Percentiles rank a stretch among this genome's conserved stretches.
These are phyloP conservation scores for Cladorrhinum sp. DNA, from an alignment of 2,329 filamentous ascomycete genomes.

Conservation along the genomic window DNA sequence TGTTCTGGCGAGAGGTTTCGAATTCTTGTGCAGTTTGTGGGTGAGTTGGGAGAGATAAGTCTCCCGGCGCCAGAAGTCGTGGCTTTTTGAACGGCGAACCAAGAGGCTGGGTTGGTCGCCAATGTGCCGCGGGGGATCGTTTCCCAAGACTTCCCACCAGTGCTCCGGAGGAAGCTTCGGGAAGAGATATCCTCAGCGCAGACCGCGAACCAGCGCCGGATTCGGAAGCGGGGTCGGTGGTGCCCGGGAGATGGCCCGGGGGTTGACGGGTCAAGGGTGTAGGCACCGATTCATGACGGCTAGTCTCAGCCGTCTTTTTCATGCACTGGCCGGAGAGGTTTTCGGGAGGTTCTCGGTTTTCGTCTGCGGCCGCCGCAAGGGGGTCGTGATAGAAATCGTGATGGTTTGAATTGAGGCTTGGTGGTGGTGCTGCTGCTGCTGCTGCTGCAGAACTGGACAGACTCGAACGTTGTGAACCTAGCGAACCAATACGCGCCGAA, in stretches of 20 bases:
- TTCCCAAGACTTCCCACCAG: conserved; percentile 27
- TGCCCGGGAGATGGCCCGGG: conserved; percentile 6
- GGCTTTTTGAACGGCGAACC: conserved; percentile 43
- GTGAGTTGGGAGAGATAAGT: conserved; percentile 41
- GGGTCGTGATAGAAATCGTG: conserved; percentile 7
- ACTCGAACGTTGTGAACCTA: conserved; percentile 3
- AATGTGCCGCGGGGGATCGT: conserved; percentile 30
- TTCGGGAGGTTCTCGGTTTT: conserved; percentile 15
- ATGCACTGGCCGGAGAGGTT: conserved; percentile 21
- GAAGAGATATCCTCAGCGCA: conserved; percentile 3
- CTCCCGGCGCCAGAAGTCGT: conserved; percentile 45
- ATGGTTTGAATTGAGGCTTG: neutral
- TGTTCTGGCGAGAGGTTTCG: conserved; percentile 24
- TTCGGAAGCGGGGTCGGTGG: conserved; percentile 1
- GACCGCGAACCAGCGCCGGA: conserved; percentile 6
- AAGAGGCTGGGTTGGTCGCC: conserved; percentile 10
- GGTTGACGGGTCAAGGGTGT: conserved; percentile 23
- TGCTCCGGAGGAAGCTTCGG: conserved; percentile 12
- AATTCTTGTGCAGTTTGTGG: conserved; percentile 23
- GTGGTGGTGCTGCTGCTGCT: no score
- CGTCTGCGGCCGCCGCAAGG: conserved; percentile 10
- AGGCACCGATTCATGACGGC: conserved; percentile 33
- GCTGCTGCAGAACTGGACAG: conserved; percentile 9
- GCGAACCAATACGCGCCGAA: conserved; percentile 7
- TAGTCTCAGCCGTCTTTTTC: conserved; percentile 23